Base-by-base conservation (phyloP, 495 filamentous ascomycete species). In the Aspergillus mulundensis region DNA sequence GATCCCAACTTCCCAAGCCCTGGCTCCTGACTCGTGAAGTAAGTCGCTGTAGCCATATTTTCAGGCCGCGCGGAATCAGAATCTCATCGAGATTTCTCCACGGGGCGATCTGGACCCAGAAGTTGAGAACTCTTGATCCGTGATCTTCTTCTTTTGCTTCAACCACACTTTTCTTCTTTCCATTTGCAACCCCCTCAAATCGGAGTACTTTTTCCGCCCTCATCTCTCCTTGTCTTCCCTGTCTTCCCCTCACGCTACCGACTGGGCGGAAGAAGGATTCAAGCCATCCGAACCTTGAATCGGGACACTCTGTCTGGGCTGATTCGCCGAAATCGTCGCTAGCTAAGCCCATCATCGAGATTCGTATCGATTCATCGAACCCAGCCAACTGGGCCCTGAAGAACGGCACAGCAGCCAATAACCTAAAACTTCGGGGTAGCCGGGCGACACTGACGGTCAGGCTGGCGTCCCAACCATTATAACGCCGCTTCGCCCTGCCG, bases 261-360 rank as follows among this genome's bases (percentile, higher is more conserved):
- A 57, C 54, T 57, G 46, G 28, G 14, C 38, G 46, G 54, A 50
- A 50, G 16, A 40, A 50, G 45, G 54, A 43, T 50, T 44, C 44
- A 46, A 28, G 38, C 42, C 15, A 25, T 24, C 20, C 42, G 32
- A 54, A 28, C 32, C 48, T 50, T 20, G 8, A 34, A 6, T 7
- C 38, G 48, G 36, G 53, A 42, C 39, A 34, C 43, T 38, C 30
- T 36, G 39, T 20, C 24, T 24, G 36, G 45, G n/a, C 53, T 43
- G 41, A 56, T 56, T 56, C 45, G 53, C 38, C 39, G 20, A 24
- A 43, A 41, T 30, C 36, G 39, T 44, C 38, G 44, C 38, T 56
- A 56, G 46, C 46, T 56, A 50, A 57, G 54, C 54, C 53, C 36
- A n/a, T 18, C 43, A 56, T 56, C 46, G 34, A 56, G 54, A 57